These are phyloP conservation scores for Neopestalotiopsis rosae DNA, from an alignment of 2,329 filamentous ascomycete species.

Conservation along the genomic window DNA sequence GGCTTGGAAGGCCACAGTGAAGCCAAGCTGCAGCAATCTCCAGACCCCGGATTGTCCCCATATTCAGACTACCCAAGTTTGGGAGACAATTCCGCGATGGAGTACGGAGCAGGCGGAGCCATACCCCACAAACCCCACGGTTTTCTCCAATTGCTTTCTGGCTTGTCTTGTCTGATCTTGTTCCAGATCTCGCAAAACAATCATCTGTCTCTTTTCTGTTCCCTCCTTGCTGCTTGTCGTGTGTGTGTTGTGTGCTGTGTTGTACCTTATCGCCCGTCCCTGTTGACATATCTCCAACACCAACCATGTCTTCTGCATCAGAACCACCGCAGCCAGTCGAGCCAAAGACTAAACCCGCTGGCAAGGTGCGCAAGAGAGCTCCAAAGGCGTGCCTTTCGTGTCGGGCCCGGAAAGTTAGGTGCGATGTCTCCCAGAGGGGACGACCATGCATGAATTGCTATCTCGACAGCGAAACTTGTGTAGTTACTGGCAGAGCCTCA, in stretches of 20 bases:
- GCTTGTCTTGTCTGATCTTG: background rate
- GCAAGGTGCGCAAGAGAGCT: slow-evolving; percentile 50
- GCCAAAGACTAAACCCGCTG: slow-evolving; percentile 33
- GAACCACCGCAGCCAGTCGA: slow-evolving; percentile 31
- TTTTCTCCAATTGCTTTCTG: slow-evolving; percentile 26
- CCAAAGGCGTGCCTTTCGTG: slow-evolving; percentile 58
- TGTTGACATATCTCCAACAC: background rate
- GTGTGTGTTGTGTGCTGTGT: slow-evolving; percentile 9
- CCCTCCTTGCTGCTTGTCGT: background rate
- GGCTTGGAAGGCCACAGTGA: background rate
- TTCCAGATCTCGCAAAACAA: background rate
- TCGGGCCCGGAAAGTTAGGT: slow-evolving; percentile 55
- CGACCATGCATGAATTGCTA: slow-evolving; percentile 58
- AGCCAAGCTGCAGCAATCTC: slow-evolving; percentile 3
- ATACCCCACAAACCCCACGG: slow-evolving; percentile 31
- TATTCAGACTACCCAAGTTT: slow-evolving; percentile 5
- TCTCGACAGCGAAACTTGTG: slow-evolving; percentile 51
- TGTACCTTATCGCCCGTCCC: slow-evolving; percentile 5
- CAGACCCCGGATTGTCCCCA: slow-evolving; percentile 13
- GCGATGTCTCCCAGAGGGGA: slow-evolving; percentile 54
- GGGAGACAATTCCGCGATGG: slow-evolving; percentile 13
- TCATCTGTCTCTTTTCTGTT: slow-evolving; percentile 22
- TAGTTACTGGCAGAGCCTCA: slow-evolving; percentile 46
- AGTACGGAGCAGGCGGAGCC: slow-evolving; percentile 14
- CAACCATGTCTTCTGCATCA: slow-evolving; percentile 14